phyloP scores from a whole-genome alignment of 1,284 basidiomycete species.

The Boletus sp. region DNA sequence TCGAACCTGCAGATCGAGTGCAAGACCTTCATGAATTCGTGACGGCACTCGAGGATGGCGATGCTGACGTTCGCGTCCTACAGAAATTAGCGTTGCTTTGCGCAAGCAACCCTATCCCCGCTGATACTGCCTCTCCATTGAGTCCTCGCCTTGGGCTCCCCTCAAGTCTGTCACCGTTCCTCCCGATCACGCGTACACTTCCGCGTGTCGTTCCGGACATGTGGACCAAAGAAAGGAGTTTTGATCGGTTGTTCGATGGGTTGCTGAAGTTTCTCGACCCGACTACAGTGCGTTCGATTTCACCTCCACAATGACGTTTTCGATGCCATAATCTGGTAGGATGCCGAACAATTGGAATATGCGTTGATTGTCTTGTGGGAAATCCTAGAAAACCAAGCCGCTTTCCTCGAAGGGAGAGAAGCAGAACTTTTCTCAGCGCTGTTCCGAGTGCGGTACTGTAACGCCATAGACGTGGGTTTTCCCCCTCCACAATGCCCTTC shows the following conservation, averaged over 20 bases:
- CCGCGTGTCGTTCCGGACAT: conserved; percentile 49
- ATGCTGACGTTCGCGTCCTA: conserved; percentile 50
- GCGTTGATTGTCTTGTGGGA: conserved; percentile 76
- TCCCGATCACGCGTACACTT: conserved; percentile 38
- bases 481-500: conserved; percentile 1
- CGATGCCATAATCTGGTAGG: conserved; percentile 39
- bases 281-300: conserved; percentile 45
- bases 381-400: conserved; percentile 64
- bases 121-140: conserved; percentile 40
- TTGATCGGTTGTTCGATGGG: conserved; percentile 63
- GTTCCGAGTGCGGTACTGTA: conserved; percentile 64
- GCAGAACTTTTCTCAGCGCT: conserved; percentile 64
- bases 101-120: conserved; percentile 53
- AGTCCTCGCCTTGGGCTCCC: conserved; percentile 43
- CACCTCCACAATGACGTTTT: background rate
- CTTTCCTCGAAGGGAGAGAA: conserved; percentile 71
- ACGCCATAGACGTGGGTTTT: conserved; percentile 58
- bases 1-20: conserved; percentile 38
- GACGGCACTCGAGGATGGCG: conserved; percentile 49
- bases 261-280: conserved; percentile 60
- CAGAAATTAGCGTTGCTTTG: conserved; percentile 64
- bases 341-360: conserved; percentile 63
- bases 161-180: conserved; percentile 52
- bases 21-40: conserved; percentile 56
- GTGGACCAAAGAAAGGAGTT: conserved; percentile 66